Evolutionary conservation across 1,139 yeast species (phyloP).

Genomic region (Diutina catenulata): DNA sequence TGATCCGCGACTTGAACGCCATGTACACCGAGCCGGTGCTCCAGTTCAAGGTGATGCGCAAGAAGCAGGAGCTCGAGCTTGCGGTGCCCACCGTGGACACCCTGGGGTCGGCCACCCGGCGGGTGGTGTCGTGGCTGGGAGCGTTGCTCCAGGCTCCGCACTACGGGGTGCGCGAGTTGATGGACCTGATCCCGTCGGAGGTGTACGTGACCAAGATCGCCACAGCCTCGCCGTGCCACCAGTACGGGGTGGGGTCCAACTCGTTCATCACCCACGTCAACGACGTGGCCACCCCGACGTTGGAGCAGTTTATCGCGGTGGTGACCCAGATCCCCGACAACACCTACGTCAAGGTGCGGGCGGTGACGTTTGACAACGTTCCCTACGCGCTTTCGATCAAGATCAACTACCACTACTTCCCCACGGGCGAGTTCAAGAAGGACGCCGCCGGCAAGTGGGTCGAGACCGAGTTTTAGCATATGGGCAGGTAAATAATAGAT

Average conservation of each 20-base stretch:
- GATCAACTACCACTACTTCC: slow-evolving; percentile 86
- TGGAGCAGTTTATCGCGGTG: slow-evolving; percentile 52
- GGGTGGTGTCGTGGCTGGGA: slow-evolving; percentile 50
- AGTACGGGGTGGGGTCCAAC: slow-evolving; percentile 69
- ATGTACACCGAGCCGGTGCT: slow-evolving; percentile 36
- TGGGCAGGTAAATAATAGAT: background rate
- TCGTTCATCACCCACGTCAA: slow-evolving; percentile 85
- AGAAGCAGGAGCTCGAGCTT: slow-evolving; percentile 36
- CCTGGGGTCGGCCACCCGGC: slow-evolving; percentile 47
- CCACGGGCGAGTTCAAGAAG: slow-evolving; percentile 58
- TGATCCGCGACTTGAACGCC: slow-evolving; percentile 54
- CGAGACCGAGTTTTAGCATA: slow-evolving; percentile 13
- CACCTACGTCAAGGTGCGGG: slow-evolving; percentile 68
- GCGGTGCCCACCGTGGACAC: slow-evolving; percentile 54
- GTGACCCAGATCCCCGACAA: slow-evolving; percentile 63
- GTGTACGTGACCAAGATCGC: slow-evolving; percentile 67
- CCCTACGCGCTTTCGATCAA: slow-evolving; percentile 80
- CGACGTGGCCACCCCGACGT: slow-evolving; percentile 58
- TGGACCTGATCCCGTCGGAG: slow-evolving; percentile 67
- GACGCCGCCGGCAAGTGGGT: slow-evolving; percentile 36
- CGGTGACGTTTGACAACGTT: slow-evolving; percentile 74
- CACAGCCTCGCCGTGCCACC: slow-evolving; percentile 78
- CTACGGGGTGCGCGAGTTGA: slow-evolving; percentile 46
- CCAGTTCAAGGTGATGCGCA: slow-evolving; percentile 44
- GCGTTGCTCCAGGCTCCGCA: slow-evolving; percentile 37